phyloP scores from a whole-genome alignment of 2,329 filamentous ascomycete genomes.

The Scleromitrula shiraiana region DNA sequence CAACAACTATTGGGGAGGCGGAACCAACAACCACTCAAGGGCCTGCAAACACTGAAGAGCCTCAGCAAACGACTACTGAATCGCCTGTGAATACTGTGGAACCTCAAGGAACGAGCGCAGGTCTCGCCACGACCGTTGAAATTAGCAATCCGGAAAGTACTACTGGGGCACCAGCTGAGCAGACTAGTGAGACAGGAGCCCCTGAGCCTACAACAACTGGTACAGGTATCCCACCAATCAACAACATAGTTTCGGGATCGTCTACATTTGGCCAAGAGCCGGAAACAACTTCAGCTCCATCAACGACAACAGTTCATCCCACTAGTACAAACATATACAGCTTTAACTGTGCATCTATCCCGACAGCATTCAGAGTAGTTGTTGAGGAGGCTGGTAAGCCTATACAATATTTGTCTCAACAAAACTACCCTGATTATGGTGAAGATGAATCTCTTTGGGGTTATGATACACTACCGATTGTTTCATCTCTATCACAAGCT shows the following conservation, averaged over 20 bases:
- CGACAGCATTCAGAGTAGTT: conserved; percentile 8
- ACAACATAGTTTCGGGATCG: not conserved
- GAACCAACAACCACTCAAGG: not conserved
- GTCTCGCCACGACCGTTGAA: no score
- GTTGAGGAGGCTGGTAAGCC: conserved; percentile 11
- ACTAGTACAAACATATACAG: not conserved
- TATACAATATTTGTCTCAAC: conserved; percentile 10
- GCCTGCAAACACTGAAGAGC: not conserved
- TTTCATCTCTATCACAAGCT: conserved; percentile 1
- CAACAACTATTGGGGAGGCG: no score
- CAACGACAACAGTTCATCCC: not conserved
- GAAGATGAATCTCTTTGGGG: conserved; percentile 5
- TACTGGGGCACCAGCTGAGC: no score
- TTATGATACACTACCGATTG: conserved; percentile 11
- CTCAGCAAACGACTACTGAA: not conserved
- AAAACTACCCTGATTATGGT: conserved; percentile 7
- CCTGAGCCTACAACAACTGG: not conserved
- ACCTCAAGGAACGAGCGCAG: no score
- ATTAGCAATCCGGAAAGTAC: no score
- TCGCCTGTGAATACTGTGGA: not conserved
- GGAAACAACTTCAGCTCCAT: not conserved
- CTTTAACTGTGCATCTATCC: conserved; percentile 6
- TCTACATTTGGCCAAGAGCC: not conserved
- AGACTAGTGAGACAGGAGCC: not conserved
- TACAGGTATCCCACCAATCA: not conserved